phyloP scores from a whole-genome alignment of 208 protist genomes.

The Acanthamoeba sp. region DNA sequence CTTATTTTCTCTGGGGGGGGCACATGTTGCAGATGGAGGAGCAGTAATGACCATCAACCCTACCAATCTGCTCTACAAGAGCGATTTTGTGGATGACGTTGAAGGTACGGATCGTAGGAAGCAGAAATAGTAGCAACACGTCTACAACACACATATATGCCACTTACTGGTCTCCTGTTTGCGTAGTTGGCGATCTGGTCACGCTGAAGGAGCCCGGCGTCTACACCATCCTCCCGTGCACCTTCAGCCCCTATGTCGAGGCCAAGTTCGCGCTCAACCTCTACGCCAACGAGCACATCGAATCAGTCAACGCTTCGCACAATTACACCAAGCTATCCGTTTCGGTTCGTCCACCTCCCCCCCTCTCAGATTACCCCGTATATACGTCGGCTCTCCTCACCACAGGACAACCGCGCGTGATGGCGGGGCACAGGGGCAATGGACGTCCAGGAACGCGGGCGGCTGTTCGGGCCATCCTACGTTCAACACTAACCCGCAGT shows the following conservation, averaged over 20 bases:
- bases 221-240: constrained; percentile 69
- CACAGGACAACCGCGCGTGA: neutral
- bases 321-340: neutral
- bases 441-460: constrained; percentile 22
- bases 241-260: constrained; percentile 24
- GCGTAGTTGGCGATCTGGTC: constrained; percentile 7
- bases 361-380: no score
- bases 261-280: constrained; percentile 33
- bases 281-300: constrained; percentile 39
- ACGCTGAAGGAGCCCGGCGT: constrained; percentile 43
- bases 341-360: neutral
- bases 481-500: constrained; percentile 54
- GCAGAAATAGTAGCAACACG: no score
- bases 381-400: no score
- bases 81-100: constrained; percentile 49
- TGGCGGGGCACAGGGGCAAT: neutral
- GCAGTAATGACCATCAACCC: neutral
- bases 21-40: neutral
- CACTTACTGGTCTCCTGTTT: no score
- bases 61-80: constrained; percentile 15
- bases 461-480: constrained; percentile 40
- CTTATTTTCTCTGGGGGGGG: no score
- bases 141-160: no score
- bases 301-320: neutral
- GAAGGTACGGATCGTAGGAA: constrained; percentile 5